Base-by-base conservation (phyloP, 1,284 basidiomycete species). In the Lentinula novae-zelandiae region DNA sequence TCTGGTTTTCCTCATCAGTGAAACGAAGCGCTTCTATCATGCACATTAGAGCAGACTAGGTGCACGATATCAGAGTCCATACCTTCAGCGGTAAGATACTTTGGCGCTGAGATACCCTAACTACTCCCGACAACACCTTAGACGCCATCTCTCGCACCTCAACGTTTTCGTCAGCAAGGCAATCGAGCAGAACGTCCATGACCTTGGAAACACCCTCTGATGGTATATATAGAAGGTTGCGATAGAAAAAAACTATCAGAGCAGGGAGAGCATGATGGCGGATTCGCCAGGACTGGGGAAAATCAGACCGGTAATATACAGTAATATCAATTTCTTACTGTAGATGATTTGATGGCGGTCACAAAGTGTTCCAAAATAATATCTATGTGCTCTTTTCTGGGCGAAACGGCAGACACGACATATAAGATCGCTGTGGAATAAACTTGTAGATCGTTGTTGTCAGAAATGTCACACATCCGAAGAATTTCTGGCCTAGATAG, bases 71-170 rank as follows among this genome's bases (percentile, higher is more conserved):
- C 52, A 54, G 61, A 20, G 50, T 56, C 63, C 72, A 65, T 69
- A 92, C 93, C 83, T 91, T 94, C 67, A 98, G 78, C 5, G 90
- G 87, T 55, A 92, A 76, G 67, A 98, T 95, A 68, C 90, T 92
- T 62, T 92, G 85, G 59, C 96, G 83, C 72, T 98, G 95, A 10
- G 95, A 96, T 70, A 95, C 97, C 64, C 96, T 84, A 40, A 99
- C 85, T 66, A 99, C 89, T 20, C 94, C 92, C 17, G 92, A 91
- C 38, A 99, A 78, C 46, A 93, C 92, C 76, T 89, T 89, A 4
- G 92, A 92, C n/a, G 94, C 92, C 82, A 92, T 95, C 72, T 95
- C 93, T 63, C 95, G 85, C 34, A 98, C 95, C 76, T 98, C 95
- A 57, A 96, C 88, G 70, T 96, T 96, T 70, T 93, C 90, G 71